Evolutionary conservation across 441 rosid genomes (phyloP).

Genomic region (Populus trichocarpa): DNA sequence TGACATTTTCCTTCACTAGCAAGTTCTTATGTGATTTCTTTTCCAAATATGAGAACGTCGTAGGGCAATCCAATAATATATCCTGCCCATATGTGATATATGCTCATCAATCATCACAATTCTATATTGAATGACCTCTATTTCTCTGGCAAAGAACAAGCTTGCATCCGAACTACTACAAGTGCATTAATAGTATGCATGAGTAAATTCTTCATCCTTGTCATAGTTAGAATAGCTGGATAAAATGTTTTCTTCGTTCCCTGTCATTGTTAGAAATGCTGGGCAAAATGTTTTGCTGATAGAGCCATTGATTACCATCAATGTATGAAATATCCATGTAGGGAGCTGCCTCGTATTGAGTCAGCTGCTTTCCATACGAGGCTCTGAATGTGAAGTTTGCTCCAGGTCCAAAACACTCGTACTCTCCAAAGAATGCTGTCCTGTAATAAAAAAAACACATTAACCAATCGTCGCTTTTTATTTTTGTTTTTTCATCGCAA

Average conservation of each 20-base stretch:
- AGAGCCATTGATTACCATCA: conserved; percentile 65
- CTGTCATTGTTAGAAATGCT: background rate
- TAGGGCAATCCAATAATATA: background rate
- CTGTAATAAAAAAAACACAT: conserved; percentile 24
- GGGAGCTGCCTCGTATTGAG: conserved; percentile 46
- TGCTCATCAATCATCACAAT: background rate
- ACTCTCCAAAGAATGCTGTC: conserved; percentile 69
- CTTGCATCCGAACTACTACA: background rate
- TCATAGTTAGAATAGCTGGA: background rate
- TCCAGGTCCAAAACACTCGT: conserved; percentile 63
- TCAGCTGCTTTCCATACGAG: conserved; percentile 50
- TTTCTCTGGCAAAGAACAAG: background rate
- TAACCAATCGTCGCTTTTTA: background rate
- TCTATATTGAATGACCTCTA: background rate
- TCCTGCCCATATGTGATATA: background rate
- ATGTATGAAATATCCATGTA: conserved; percentile 52
- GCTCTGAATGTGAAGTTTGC: conserved; percentile 46
- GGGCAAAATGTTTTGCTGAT: background rate
- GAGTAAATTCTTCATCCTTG: background rate
- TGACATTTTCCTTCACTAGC: background rate
- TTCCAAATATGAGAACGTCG: background rate
- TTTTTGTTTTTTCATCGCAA: background rate
- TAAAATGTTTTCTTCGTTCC: background rate
- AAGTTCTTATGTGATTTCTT: background rate
- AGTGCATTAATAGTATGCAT: background rate